Percentiles rank a stretch among this genome's conserved stretches.
These are phyloP conservation scores for Lineolata rhizophorae DNA, from an alignment of 495 filamentous ascomycete species.

Conservation along the genomic window DNA sequence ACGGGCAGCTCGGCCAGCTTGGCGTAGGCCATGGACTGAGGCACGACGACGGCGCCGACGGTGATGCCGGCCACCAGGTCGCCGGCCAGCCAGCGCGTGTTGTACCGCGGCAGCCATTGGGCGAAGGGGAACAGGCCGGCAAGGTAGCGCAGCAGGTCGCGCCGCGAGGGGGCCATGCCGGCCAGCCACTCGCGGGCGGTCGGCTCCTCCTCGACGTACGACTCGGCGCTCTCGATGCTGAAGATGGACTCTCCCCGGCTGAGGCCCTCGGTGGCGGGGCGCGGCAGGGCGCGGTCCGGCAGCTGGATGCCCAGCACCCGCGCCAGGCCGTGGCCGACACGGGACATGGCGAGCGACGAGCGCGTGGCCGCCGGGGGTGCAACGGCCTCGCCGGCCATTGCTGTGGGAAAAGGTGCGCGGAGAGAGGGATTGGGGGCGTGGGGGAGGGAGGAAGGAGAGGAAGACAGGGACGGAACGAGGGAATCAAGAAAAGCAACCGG, in stretches of 20 bases:
- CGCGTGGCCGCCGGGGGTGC: too few species aligned
- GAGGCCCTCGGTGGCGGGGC: slow-evolving; percentile 26
- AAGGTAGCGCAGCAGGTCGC: slow-evolving; percentile 34
- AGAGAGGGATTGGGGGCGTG: too few species aligned
- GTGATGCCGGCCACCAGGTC: slow-evolving; percentile 87
- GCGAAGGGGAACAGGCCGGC: slow-evolving; percentile 65
- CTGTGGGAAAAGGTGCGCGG: too few species aligned
- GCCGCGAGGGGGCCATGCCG: slow-evolving; percentile 32
- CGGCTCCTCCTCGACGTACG: slow-evolving; percentile 69
- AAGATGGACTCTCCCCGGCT: slow-evolving; percentile 59
- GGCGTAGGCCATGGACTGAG: slow-evolving; percentile 95
- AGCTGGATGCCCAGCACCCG: slow-evolving; percentile 74
- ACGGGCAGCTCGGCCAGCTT: slow-evolving; percentile 53
- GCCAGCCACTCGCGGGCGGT: slow-evolving; percentile 48
- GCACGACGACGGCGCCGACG: slow-evolving; percentile 86
- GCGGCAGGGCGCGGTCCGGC: slow-evolving; percentile 19
- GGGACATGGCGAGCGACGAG: slow-evolving; percentile 24
- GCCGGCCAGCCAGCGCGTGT: slow-evolving; percentile 67
- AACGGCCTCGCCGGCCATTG: too few species aligned
- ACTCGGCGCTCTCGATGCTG: slow-evolving; percentile 53
- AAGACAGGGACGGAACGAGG: too few species aligned
- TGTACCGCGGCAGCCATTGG: slow-evolving; percentile 75
- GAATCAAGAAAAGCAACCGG: too few species aligned
- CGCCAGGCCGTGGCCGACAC: slow-evolving; percentile 51
- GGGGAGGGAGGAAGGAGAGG: too few species aligned